Evolutionary conservation across 208 protist species (phyloP).

Genomic region (Kentomonas sorsogonicus): DNA sequence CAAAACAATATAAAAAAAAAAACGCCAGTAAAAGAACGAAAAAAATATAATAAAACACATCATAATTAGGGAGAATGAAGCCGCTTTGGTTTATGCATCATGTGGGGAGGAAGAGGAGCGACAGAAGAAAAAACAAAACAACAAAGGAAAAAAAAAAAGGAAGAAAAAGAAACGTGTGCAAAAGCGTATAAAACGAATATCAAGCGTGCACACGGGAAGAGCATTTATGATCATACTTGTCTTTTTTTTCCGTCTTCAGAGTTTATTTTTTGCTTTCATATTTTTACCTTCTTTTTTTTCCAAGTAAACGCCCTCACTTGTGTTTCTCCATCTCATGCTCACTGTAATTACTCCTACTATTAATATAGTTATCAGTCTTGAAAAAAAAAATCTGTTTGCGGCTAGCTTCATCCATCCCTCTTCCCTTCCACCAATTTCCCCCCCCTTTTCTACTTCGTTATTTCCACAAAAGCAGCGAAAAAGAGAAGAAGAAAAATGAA

Average conservation of each 20-base stretch:
- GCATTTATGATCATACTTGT: neutral
- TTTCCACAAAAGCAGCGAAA: conserved; percentile 7
- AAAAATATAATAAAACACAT: neutral
- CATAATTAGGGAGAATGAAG: neutral
- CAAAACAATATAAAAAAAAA: neutral
- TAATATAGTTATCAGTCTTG: too few relatives aligned
- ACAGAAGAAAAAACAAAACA: conserved; percentile 11
- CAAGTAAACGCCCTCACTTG: too few relatives aligned
- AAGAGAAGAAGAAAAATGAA: conserved; percentile 8
- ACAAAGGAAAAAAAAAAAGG: conserved; percentile 6
- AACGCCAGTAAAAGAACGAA: neutral
- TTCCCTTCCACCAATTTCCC: too few relatives aligned
- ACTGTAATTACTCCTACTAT: too few relatives aligned
- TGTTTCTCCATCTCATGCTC: too few relatives aligned
- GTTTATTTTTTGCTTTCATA: too few relatives aligned
- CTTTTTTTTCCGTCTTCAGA: too few relatives aligned
- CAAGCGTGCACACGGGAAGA: conserved; percentile 5
- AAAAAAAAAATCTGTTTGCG: too few relatives aligned
- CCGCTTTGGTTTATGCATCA: conserved; percentile 1
- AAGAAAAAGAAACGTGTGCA: conserved; percentile 10
- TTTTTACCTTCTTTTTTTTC: too few relatives aligned
- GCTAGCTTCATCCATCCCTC: too few relatives aligned
- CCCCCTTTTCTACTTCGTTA: neutral
- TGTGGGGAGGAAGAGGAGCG: too few relatives aligned
- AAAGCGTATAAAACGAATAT: neutral